Evolutionary conservation across 1,284 basidiomycete genomes (phyloP), one percentile per base, ranked within the genome.

Genomic region (Microbotryum silenes-acaulis): DNA sequence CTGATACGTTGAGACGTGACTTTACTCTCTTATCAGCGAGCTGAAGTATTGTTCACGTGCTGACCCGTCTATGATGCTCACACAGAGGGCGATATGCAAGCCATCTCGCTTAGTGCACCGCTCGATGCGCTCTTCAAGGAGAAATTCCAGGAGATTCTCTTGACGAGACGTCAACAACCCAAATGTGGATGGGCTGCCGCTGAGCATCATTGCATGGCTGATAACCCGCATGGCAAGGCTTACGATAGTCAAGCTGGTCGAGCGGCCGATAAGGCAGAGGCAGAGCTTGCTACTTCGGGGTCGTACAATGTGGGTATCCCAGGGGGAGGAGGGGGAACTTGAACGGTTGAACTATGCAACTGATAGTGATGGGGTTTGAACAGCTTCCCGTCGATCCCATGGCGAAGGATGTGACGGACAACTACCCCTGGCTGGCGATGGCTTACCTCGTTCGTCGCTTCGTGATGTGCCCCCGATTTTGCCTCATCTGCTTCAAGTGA

Each of bases 381-480:
- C 54, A 70, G 69, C 65, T 70, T 6, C 69, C 69, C 14, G 31
- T 27, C 16, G 69, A 70, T 27, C 65, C 69, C 16, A 62, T 69
- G 63, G 16, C 23, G 5, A 46, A 51, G 6, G 20, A 29, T 12
- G 55, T 54, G 7, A 54, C 53, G 29, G 60, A 64, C 61, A 70
- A 70, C 51, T 67, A 63, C 49, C 69, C 69, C 7, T 58, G 69
- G 14, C 50, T 65, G 37, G 67, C 67, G 10, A 62, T 63, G 48
- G 18, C 57, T 12, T 70, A 67, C 58, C 59, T 69, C 55, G 18
- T 70, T 25, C 64, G 69, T 20, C 67, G 69, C 29, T 70, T 70
- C 56, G 56, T 68, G 50, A 62, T 69, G 63, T 70, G 67, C 49
- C 69, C 69, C 14, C 53, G 65, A 6, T 67, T 63, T 60, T 70